Evolutionary conservation across 2,329 filamentous ascomycete genomes (phyloP), one percentile per base, ranked within the genome.

Genomic region (Clonostachys rosea): DNA sequence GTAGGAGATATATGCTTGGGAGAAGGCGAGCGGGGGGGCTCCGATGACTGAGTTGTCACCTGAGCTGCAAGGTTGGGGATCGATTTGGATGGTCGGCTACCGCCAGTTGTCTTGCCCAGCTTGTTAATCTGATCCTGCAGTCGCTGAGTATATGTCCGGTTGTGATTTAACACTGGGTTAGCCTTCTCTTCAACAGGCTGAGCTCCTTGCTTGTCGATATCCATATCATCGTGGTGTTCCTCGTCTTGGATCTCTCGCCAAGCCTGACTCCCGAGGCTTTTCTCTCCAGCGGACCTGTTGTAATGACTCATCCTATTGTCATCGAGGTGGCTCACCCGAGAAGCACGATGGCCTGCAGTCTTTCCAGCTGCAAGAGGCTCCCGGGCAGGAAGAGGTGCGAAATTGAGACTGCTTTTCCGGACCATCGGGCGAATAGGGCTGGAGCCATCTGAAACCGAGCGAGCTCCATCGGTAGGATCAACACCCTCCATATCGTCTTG

Each of bases 371-470:
- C 83, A 45, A 97, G 73, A 35, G 92, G 92, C 59, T 97, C 92
- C 51, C 94, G 81, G 4, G 92, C 91, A 33, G 94, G 94, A 12
- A 99, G 75, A 16, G 94, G 90, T 36, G 94, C 90, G 68, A 99
- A 97, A 49, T 88, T 95, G 50, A 99, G 77, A 63, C 92, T 97
- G 67, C 91, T 96, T 74, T 97, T 97, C 50, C 92, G 85, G 54
- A 95, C 79, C 33, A 89, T 74, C 3, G 87, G 86, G 54, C 89
- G 79, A 43, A 87, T 82, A 0, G 88, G 88, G 55, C 86, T 91
- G 1, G 87, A 89, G 1, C 73, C 76, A 43, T 89, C 85, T 3
- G 86, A 88, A 14, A 79, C 78, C 4, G 84, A 86, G 50, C 75
- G 71, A 18, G 68, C 67, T 50, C 79, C 79, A 37, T 79, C 76